These are phyloP conservation scores for Asterophora lycoperdoides DNA, from an alignment of 768 basidiomycete species.

Conservation along the genomic window DNA sequence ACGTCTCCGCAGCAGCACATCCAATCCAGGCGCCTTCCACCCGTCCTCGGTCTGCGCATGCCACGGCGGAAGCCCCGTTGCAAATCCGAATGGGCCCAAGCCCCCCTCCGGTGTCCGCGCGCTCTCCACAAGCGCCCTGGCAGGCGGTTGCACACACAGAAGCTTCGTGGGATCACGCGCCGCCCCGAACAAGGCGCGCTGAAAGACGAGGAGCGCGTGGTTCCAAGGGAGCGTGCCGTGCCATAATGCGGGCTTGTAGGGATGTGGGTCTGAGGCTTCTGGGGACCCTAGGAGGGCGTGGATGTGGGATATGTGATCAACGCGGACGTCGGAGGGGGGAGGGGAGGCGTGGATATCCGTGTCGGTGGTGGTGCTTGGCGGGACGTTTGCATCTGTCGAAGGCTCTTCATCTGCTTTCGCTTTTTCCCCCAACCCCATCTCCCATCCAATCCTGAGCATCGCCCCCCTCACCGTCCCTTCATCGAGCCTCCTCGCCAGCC, in stretches of 20 bases:
- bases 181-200: conserved; percentile 52
- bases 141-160: conserved; percentile 30
- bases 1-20: conserved; percentile 3
- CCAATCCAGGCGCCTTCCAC: conserved; percentile 7
- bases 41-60: conserved; percentile 6
- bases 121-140: conserved; percentile 4
- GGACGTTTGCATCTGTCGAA: background rate
- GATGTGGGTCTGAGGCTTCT: conserved; percentile 1
- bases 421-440: conserved; percentile 23
- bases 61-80: conserved; percentile 10
- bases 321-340: background rate
- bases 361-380: background rate
- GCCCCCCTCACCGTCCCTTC: conserved; percentile 45
- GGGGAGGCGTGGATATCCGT: background rate
- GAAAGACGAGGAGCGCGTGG: conserved; percentile 37
- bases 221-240: conserved; percentile 14
- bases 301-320: conserved; percentile 21
- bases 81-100: conserved; percentile 7
- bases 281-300: conserved; percentile 22
- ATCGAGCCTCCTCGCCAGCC: conserved; percentile 48
- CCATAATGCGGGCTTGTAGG: conserved; percentile 20
- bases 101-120: conserved; percentile 1
- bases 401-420: conserved; percentile 6
- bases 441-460: conserved; percentile 35
- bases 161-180: conserved; percentile 28